Conservation (phyloP, 768 basidiomycete genomes). For the Pisolithus albus region DNA sequence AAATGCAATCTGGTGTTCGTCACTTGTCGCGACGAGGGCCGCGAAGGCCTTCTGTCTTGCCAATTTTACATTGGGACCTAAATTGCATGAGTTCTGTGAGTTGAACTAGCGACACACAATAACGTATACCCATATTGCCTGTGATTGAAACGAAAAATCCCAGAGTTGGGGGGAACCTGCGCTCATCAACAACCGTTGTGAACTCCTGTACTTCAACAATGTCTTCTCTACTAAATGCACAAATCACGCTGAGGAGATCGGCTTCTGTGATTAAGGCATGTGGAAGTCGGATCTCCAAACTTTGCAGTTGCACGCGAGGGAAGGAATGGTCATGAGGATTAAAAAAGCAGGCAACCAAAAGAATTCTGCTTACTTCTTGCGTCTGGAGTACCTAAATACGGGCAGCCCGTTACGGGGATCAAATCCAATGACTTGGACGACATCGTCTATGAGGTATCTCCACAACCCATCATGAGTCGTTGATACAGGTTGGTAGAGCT, state of each 20-base stretch:
- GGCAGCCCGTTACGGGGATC: constrained; percentile 6
- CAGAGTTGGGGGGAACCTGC: constrained; percentile 1
- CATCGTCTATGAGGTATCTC: constrained; percentile 6
- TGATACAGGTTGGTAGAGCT: constrained; percentile 3
- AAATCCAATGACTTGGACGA: constrained; percentile 4
- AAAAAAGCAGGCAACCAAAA: neutral
- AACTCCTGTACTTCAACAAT: constrained; percentile 9
- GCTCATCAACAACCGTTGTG: constrained; percentile 10
- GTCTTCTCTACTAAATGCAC: neutral
- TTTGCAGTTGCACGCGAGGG: no score
- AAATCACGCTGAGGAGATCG: constrained; percentile 7
- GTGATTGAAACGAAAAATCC: constrained; percentile 14
- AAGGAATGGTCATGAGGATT: neutral
- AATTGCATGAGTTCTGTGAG: neutral
- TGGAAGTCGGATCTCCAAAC: no score
- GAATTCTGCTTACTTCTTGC: constrained; percentile 4
- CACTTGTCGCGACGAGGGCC: constrained; percentile 1
- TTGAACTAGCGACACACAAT: neutral
- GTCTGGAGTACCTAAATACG: constrained; percentile 4
- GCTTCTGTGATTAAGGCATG: constrained; percentile 14
- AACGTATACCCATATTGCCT: constrained; percentile 6
- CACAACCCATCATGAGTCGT: constrained; percentile 6
- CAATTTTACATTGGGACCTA: constrained; percentile 8
- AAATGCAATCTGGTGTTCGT: neutral
- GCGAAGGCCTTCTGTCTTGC: constrained; percentile 4